Base-by-base conservation (phyloP, 805 yeast species). In the Wickerhamiella occidentalis region DNA sequence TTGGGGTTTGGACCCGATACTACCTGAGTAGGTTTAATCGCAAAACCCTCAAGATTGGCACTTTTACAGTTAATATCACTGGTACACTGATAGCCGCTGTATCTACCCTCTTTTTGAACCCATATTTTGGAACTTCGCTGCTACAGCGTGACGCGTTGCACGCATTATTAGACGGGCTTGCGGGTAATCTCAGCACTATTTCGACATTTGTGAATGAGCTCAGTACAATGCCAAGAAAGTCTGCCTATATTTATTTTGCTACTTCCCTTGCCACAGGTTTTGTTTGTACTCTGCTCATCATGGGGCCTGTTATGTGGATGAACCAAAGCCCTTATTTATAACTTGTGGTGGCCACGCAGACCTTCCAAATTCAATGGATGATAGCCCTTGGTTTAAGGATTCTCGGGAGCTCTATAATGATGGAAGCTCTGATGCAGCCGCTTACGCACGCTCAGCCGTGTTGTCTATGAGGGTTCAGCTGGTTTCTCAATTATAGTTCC, bases 141-240 rank as follows among this genome's bases (percentile, higher is more conserved):
- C 25, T 45, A n/a, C 52, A 75, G 36, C 11, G 13, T 8, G 47
- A 45, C 11, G 74, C 78, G 3, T 57, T 80, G 0, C 53, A 56
- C 6, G 87, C 82, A 0, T 59, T 82, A 1, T 69, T 66, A 17
- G 75, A 76, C 55, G 94, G 94, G 0, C 78, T 75, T 51, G 79
- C 85, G 59, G 94, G 88, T 0, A 72, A 76, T 2, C 63, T 82
- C 46, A 77, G 85, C 36, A 84, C 96, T 0, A 75, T 85, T 36
- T 80, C 90, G 49, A 82, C 95, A 0, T 82, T 86, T 56, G 72
- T 83, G 7, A 78, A 74, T 38, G 96, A 87, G 61, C 62, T 85
- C 35, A 69, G 63, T 49, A 62, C 64, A 3, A 53, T 73, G 43
- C 64, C 60, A 6, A 29, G 69, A 4, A 35, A 59, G 13, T 52